A percentile compares a stretch with the other conserved stretches of the same genome.
phyloP scores from a whole-genome alignment of 441 rosid genomes.

The Populus trichocarpa region DNA sequence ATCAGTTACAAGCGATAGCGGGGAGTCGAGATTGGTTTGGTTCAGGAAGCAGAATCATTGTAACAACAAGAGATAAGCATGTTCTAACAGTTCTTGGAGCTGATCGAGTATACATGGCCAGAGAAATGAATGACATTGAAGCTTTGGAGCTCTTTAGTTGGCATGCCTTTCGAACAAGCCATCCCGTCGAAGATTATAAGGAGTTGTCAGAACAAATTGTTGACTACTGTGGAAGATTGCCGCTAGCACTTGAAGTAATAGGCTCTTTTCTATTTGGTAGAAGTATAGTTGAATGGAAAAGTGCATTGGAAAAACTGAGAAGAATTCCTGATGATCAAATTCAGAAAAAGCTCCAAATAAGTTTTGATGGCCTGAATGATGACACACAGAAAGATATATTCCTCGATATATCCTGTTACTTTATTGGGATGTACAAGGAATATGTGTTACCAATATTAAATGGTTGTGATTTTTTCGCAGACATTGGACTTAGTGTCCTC shows the following conservation, averaged over 20 bases:
- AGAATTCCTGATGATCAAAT: conserved; percentile 8
- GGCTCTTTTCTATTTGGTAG: conserved; percentile 23
- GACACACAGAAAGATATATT: conserved; percentile 12
- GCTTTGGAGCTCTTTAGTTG: conserved; percentile 19
- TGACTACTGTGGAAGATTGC: conserved; percentile 16
- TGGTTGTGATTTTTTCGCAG: conserved; percentile 21
- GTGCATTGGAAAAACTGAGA: conserved; percentile 14
- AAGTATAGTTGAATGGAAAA: conserved; percentile 18
- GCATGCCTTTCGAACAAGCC: conserved; percentile 12
- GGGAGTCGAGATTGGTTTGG: conserved; percentile 21
- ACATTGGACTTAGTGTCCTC: conserved; percentile 21
- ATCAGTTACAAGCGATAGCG: conserved; percentile 11
- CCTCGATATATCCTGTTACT: conserved; percentile 33
- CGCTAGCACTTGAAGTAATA: conserved; percentile 19
- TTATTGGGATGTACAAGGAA: conserved; percentile 16
- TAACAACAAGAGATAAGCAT: conserved; percentile 21
- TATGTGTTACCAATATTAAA: conserved; percentile 16
- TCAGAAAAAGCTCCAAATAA: conserved; percentile 7
- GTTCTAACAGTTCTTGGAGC: not conserved
- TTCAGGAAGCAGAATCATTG: conserved; percentile 17
- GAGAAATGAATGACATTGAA: not conserved
- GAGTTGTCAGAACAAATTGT: conserved; percentile 14
- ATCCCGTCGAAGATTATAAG: conserved; percentile 9
- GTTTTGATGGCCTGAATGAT: conserved; percentile 20
- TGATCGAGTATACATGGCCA: not conserved